Evolutionary conservation across 345 rosid genomes (phyloP).

Genomic region (Geranium brycei): DNA sequence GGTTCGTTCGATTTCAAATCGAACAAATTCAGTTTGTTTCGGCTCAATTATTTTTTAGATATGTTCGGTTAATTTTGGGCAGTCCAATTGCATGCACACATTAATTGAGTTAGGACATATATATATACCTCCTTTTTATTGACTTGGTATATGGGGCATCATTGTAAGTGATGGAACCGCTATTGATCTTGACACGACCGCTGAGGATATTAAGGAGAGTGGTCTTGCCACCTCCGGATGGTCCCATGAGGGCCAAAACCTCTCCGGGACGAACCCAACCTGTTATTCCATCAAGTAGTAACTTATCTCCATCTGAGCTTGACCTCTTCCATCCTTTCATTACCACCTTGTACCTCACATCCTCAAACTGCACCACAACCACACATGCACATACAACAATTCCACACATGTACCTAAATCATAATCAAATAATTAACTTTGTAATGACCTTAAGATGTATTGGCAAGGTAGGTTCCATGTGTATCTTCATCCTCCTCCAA

Average conservation of each 20-base stretch:
- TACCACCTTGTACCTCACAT: slow-evolving; percentile 61
- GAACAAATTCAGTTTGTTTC: no score
- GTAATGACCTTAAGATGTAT: no score
- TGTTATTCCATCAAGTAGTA: slow-evolving; percentile 58
- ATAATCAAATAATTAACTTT: no score
- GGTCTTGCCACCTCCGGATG: slow-evolving; percentile 97
- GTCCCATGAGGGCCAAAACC: slow-evolving; percentile 97
- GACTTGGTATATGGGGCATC: slow-evolving; percentile 64
- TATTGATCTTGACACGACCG: slow-evolving; percentile 42
- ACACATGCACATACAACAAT: no score
- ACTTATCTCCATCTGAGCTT: slow-evolving; percentile 34
- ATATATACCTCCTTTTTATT: slow-evolving; percentile 65
- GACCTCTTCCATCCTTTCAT: slow-evolving; percentile 41
- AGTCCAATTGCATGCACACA: no score
- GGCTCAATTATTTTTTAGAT: no score
- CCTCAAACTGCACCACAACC: slow-evolving; percentile 50
- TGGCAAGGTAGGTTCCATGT: no score
- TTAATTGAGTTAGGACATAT: no score
- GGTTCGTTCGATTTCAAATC: no score
- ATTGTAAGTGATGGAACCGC: slow-evolving; percentile 71
- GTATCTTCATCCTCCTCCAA: no score
- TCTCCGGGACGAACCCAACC: slow-evolving; percentile 83
- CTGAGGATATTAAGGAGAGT: slow-evolving; percentile 69
- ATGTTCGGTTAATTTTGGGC: no score
- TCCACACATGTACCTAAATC: no score